These are phyloP conservation scores for Agaricus sinodeliciosus DNA, from an alignment of 768 basidiomycete species.

Conservation along the genomic window DNA sequence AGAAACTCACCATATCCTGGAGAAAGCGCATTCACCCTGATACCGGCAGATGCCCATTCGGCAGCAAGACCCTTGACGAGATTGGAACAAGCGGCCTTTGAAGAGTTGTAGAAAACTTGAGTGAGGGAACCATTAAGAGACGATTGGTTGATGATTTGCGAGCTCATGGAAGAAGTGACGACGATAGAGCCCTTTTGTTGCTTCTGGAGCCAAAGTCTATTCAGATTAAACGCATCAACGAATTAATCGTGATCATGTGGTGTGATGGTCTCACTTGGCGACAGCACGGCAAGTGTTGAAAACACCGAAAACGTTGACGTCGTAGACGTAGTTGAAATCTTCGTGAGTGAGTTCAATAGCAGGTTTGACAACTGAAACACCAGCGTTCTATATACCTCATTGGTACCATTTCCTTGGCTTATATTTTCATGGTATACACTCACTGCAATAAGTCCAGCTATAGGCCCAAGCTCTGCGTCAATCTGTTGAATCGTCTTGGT, in stretches of 20 bases:
- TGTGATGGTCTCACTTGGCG: conserved; percentile 34
- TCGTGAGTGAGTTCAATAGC: conserved; percentile 48
- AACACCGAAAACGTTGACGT: conserved; percentile 59
- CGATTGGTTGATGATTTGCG: conserved; percentile 54
- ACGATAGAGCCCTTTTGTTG: conserved; percentile 47
- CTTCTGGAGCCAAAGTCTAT: conserved; percentile 38
- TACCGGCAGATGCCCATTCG: conserved; percentile 50
- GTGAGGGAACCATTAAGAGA: conserved; percentile 38
- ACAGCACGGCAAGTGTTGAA: conserved; percentile 57
- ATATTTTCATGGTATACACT: conserved; percentile 8
- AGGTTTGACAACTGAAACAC: conserved; percentile 56
- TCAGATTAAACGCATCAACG: not conserved
- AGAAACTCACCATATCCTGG: conserved; percentile 48
- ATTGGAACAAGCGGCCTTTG: conserved; percentile 59
- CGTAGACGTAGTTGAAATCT: conserved; percentile 49
- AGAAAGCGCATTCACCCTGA: conserved; percentile 55
- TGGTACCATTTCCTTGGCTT: not conserved
- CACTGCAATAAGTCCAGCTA: conserved; percentile 54
- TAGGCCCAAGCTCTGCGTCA: conserved; percentile 38
- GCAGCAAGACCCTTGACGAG: conserved; percentile 52
- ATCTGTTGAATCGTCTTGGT: conserved; percentile 40
- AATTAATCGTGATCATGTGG: not conserved
- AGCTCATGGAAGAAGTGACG: conserved; percentile 61
- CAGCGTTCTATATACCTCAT: conserved; percentile 40
- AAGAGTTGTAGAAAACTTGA: conserved; percentile 62